Evolutionary conservation across 257 asterid genomes (phyloP).

Genomic region (Nicotiana tabacum): DNA sequence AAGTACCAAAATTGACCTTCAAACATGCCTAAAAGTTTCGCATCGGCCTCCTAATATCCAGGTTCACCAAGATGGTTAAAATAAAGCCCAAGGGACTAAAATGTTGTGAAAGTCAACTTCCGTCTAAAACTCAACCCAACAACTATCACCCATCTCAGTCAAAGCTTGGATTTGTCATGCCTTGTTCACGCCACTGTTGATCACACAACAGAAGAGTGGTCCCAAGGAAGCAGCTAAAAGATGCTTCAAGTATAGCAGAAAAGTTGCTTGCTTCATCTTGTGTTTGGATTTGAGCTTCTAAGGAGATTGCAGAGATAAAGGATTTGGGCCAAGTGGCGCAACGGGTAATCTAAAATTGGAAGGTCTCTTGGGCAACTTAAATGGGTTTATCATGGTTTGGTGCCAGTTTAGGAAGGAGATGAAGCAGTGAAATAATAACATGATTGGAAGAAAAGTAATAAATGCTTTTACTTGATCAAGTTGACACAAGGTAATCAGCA

Average conservation of each 20-base stretch:
- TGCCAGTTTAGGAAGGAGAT: not conserved
- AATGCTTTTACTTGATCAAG: not conserved
- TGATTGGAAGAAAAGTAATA: not conserved
- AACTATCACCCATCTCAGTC: not conserved
- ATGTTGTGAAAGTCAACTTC: not conserved
- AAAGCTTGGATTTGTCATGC: not conserved
- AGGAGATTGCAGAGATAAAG: not conserved
- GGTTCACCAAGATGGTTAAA: not conserved
- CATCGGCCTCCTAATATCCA: not conserved
- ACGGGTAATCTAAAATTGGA: not conserved
- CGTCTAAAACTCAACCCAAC: not conserved
- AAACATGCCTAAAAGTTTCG: not conserved
- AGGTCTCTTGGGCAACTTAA: not conserved
- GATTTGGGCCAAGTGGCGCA: not conserved
- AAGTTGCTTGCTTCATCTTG: not conserved
- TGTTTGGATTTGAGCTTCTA: not conserved
- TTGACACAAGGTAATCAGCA: not conserved
- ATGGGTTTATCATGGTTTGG: not conserved
- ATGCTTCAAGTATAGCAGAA: not conserved
- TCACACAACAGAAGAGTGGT: not conserved
- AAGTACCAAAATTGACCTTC: not conserved
- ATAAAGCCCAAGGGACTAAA: not conserved
- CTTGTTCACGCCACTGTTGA: not conserved
- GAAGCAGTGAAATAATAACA: not conserved
- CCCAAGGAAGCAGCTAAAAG: constrained; percentile 3